Percentiles rank a stretch among this genome's conserved stretches.
Evolutionary conservation across 441 rosid genomes (phyloP).

Genomic region (Aleurites moluccanus): DNA sequence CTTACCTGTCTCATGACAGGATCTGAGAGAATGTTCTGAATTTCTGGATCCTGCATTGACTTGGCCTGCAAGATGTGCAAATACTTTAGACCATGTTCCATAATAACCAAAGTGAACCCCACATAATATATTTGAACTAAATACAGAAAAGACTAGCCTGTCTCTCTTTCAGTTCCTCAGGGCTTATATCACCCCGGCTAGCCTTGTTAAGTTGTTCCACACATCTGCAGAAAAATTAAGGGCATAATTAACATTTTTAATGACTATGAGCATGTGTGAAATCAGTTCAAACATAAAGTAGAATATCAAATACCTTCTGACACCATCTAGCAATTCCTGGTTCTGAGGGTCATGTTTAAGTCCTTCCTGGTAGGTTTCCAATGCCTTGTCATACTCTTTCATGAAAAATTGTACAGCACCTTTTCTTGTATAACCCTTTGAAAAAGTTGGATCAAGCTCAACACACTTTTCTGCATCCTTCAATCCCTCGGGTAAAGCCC

Average conservation of each 20-base stretch:
- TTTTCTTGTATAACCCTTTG: constrained; percentile 87
- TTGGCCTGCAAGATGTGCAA: constrained; percentile 53
- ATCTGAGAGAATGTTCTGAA: constrained; percentile 87
- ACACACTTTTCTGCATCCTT: constrained; percentile 98
- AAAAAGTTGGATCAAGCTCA: constrained; percentile 84
- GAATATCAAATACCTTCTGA: constrained; percentile 46
- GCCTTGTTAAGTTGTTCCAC: constrained; percentile 81
- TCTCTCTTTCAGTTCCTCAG: constrained; percentile 94
- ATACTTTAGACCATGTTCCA: neutral
- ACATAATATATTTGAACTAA: neutral
- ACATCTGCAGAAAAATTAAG: constrained; percentile 44
- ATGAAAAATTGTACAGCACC: constrained; percentile 87
- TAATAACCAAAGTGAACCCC: neutral
- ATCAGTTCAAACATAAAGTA: too few species aligned
- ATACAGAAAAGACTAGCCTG: constrained; percentile 46
- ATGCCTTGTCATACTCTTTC: constrained; percentile 89
- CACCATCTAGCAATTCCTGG: constrained; percentile 85
- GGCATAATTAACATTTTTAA: neutral
- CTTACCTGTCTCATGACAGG: constrained; percentile 96
- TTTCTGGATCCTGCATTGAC: constrained; percentile 94
- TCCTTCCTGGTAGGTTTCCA: constrained; percentile 88
- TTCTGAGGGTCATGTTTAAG: constrained; percentile 75
- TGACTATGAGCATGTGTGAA: neutral
- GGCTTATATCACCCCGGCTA: constrained; percentile 80
- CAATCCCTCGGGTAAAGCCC: constrained; percentile 88